Conservation (phyloP, 1,139 yeast genomes). For the Arxiozyma slooffiae region DNA sequence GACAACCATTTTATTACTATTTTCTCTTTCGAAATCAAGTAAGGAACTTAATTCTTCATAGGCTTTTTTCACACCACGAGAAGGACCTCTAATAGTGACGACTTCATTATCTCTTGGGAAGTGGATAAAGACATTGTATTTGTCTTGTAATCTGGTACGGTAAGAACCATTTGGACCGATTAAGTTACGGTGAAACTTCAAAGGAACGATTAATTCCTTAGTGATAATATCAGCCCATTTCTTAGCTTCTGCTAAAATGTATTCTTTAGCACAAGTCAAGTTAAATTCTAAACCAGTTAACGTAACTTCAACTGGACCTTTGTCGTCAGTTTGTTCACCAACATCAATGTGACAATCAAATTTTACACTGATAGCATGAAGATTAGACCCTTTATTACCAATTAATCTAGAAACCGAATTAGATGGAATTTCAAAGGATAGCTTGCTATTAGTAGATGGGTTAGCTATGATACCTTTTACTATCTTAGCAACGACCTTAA, state of each 20-base stretch:
- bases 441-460: slow-evolving; percentile 22
- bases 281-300: slow-evolving; percentile 73
- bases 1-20: slow-evolving; percentile 58
- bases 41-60: slow-evolving; percentile 79
- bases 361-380: slow-evolving; percentile 63
- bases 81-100: slow-evolving; percentile 80
- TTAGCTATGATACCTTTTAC: slow-evolving; percentile 18
- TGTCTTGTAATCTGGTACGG: slow-evolving; percentile 78
- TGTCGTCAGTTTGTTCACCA: slow-evolving; percentile 27
- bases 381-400: slow-evolving; percentile 77
- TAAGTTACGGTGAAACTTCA: slow-evolving; percentile 67
- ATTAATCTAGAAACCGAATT: slow-evolving; percentile 67
- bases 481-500: slow-evolving; percentile 21
- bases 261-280: slow-evolving; percentile 62
- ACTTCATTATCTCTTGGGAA: slow-evolving; percentile 62
- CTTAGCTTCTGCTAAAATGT: slow-evolving; percentile 51
- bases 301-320: slow-evolving; percentile 43
- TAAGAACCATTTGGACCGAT: slow-evolving; percentile 80
- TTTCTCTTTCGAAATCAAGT: slow-evolving; percentile 77
- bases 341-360: slow-evolving; percentile 74
- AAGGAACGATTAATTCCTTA: slow-evolving; percentile 58
- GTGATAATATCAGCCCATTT: slow-evolving; percentile 77
- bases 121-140: slow-evolving; percentile 71
- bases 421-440: slow-evolving; percentile 54
- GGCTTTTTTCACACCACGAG: slow-evolving; percentile 79